phyloP scores from a whole-genome alignment of 2,329 filamentous ascomycete genomes.

The Verticillium nonalfalfae region DNA sequence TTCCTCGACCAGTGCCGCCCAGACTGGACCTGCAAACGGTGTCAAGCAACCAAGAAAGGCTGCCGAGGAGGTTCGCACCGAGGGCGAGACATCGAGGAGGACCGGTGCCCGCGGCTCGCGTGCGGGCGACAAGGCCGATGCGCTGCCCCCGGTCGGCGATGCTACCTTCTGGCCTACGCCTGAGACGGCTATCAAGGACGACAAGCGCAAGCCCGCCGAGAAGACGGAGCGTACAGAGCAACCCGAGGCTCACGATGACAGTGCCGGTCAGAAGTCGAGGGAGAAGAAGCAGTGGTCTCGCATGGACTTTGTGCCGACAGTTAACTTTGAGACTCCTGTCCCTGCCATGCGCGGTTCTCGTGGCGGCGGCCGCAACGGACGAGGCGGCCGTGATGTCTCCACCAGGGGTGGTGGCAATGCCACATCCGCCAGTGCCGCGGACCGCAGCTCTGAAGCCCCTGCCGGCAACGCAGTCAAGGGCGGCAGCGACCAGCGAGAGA shows the following conservation, averaged over 20 bases:
- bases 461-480: slow-evolving; percentile 20
- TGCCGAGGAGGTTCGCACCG: slow-evolving; percentile 29
- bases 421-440: slow-evolving; percentile 15
- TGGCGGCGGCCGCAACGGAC: slow-evolving; percentile 38
- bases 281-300: slow-evolving; percentile 83
- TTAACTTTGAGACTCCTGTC: slow-evolving; percentile 80
- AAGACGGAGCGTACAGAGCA: slow-evolving; percentile 46
- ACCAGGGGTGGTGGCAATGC: slow-evolving; percentile 20
- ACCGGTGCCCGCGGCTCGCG: slow-evolving; percentile 38
- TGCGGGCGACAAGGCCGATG: slow-evolving; percentile 33
- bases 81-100: slow-evolving; percentile 32
- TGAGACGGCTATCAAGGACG: slow-evolving; percentile 63
- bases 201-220: slow-evolving; percentile 64
- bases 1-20: slow-evolving; percentile 6
- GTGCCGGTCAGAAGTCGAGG: slow-evolving; percentile 37
- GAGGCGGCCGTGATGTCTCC: slow-evolving; percentile 30
- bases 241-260: slow-evolving; percentile 54
- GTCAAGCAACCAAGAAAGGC: slow-evolving; percentile 34
- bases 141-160: slow-evolving; percentile 65
- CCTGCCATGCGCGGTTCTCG: slow-evolving; percentile 46
- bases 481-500: slow-evolving; percentile 23
- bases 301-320: slow-evolving; percentile 75
- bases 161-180: slow-evolving; percentile 85
- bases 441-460: slow-evolving; percentile 27
- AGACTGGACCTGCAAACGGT: slow-evolving; percentile 25